These are phyloP conservation scores for Tricholoma terreum DNA, from an alignment of 768 basidiomycete genomes.

Conservation along the genomic window DNA sequence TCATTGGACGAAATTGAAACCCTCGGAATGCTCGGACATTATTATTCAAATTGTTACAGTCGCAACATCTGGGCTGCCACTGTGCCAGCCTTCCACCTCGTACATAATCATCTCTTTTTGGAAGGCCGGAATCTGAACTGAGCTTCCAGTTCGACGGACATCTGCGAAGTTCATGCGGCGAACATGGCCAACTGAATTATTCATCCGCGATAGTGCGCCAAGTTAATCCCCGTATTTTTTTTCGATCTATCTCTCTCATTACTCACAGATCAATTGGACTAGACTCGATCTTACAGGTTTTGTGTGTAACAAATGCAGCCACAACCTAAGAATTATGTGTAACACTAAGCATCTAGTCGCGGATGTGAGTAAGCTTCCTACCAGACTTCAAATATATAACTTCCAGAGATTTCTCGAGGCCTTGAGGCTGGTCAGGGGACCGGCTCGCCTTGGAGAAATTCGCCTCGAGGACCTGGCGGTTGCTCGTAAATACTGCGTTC, in stretches of 20 bases:
- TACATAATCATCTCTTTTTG: slow-evolving; percentile 5
- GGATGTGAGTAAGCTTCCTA: background rate
- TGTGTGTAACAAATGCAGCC: background rate
- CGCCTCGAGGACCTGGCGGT: too few species aligned
- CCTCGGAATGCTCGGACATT: slow-evolving; percentile 10
- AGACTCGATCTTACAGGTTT: background rate
- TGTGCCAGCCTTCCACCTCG: background rate
- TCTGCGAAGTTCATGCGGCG: background rate
- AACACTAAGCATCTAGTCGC: background rate
- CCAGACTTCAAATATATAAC: background rate
- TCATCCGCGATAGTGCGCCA: slow-evolving; percentile 10
- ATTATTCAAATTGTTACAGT: slow-evolving; percentile 5
- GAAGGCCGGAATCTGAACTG: background rate
- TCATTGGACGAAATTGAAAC: slow-evolving; percentile 4
- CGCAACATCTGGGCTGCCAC: background rate
- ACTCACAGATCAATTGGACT: slow-evolving; percentile 4
- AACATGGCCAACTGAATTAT: slow-evolving; percentile 2
- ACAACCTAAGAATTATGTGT: background rate
- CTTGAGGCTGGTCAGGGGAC: background rate
- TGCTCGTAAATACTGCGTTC: too few species aligned
- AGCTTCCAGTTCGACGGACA: slow-evolving; percentile 1
- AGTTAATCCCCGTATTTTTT: slow-evolving; percentile 6
- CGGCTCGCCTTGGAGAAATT: too few species aligned
- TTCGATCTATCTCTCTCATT: background rate
- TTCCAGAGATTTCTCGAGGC: background rate